A percentile compares a stretch with the other conserved stretches of the same genome.
These are phyloP conservation scores for Lyophyllum shimeji DNA, from an alignment of 768 basidiomycete species.

Conservation along the genomic window DNA sequence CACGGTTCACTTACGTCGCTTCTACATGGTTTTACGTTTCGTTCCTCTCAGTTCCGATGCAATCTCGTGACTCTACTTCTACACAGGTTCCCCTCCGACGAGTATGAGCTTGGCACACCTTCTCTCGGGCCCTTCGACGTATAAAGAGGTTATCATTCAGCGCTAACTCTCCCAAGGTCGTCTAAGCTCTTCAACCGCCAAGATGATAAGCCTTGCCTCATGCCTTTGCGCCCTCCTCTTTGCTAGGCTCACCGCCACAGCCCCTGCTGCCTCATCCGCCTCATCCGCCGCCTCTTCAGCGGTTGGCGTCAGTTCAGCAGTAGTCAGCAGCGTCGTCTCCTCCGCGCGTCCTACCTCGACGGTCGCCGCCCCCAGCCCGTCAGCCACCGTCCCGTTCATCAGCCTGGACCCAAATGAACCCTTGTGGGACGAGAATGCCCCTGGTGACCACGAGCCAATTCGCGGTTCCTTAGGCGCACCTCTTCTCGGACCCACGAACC, in stretches of 20 bases:
- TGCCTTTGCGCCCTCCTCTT: conserved; percentile 36
- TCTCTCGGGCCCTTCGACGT: conserved; percentile 1
- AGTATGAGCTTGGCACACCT: not conserved
- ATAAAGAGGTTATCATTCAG: conserved; percentile 7
- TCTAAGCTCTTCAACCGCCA: conserved; percentile 1
- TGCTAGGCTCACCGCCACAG: conserved; percentile 22
- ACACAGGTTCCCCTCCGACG: not conserved
- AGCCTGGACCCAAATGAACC: conserved; percentile 43
- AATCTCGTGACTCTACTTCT: not conserved
- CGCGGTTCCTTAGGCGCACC: conserved; percentile 39
- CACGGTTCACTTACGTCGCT: conserved; percentile 2
- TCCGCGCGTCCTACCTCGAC: conserved; percentile 15
- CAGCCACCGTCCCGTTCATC: conserved; percentile 44
- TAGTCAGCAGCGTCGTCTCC: conserved; percentile 3
- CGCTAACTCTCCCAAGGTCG: not conserved
- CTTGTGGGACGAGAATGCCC: conserved; percentile 31
- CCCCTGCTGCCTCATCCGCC: conserved; percentile 26
- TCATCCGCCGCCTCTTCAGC: conserved; percentile 16
- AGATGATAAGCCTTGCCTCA: conserved; percentile 37
- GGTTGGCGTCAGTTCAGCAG: conserved; percentile 17
- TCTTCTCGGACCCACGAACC: conserved; percentile 43
- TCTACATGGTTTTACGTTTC: not conserved
- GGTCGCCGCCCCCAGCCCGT: conserved; percentile 23
- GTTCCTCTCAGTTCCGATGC: not conserved
- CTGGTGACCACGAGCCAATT: conserved; percentile 30